Conservation (phyloP, 768 basidiomycete species). For the Tricholoma sp. region DNA sequence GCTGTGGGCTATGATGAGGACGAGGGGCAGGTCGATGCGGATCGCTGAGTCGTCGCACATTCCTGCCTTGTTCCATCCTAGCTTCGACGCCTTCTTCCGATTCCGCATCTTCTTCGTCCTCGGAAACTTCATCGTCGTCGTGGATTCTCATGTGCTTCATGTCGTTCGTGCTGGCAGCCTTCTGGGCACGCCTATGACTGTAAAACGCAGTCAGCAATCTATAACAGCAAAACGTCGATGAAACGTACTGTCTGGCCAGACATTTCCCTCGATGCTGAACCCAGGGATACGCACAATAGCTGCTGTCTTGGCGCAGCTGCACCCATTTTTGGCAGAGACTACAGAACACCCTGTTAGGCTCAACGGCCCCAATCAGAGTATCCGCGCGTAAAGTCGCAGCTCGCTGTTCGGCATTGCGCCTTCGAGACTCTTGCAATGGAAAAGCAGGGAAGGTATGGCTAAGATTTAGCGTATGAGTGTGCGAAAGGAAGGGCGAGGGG, state of each 20-base stretch:
- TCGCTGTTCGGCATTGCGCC: conserved; percentile 76
- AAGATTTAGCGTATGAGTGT: conserved; percentile 3
- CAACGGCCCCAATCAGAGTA: conserved; percentile 59
- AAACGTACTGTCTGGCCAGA: conserved; percentile 60
- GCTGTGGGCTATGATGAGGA: conserved; percentile 7
- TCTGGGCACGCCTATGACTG: conserved; percentile 55
- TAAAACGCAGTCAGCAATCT: background rate
- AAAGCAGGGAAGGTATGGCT: conserved; percentile 47
- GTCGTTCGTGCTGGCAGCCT: conserved; percentile 43
- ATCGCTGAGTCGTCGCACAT: background rate
- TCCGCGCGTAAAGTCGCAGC: conserved; percentile 68
- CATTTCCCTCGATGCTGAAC: conserved; percentile 74
- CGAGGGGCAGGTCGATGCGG: background rate
- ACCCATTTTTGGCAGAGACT: conserved; percentile 78
- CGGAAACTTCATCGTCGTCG: conserved; percentile 18
- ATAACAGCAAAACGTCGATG: background rate
- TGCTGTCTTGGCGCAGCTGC: conserved; percentile 71
- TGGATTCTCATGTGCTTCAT: conserved; percentile 18
- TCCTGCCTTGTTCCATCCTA: background rate
- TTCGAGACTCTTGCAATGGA: conserved; percentile 58
- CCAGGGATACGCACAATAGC: conserved; percentile 82
- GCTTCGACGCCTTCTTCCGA: conserved; percentile 24
- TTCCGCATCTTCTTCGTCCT: conserved; percentile 22
- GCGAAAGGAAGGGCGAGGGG: conserved; percentile 9
- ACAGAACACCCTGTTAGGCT: conserved; percentile 73